A percentile compares a stretch with the other conserved stretches of the same genome.
These are phyloP conservation scores for Castanea mollissima DNA, from an alignment of 306 rosid genomes.

Conservation along the genomic window DNA sequence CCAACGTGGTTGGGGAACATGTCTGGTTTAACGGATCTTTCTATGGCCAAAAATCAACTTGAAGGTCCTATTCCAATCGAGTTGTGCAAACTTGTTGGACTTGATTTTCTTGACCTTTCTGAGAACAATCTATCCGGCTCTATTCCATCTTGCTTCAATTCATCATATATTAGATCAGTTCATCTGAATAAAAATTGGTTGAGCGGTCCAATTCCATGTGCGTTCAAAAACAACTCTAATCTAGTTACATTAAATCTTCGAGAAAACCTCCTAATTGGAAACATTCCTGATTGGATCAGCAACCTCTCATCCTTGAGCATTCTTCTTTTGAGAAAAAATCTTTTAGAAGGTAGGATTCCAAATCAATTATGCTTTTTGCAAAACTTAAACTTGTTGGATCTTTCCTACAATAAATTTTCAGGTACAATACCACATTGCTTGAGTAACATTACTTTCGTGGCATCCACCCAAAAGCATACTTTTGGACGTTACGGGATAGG, in stretches of 20 bases:
- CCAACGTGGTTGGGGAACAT: background rate
- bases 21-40: background rate
- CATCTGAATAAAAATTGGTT: background rate
- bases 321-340: background rate
- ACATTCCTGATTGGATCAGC: background rate
- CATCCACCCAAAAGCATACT: fast-evolving
- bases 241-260: background rate
- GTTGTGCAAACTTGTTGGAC: background rate
- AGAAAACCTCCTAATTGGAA: background rate
- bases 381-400: too few species aligned
- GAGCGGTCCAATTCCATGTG: background rate
- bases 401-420: too few species aligned
- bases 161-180: background rate
- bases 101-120: too few species aligned
- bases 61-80: background rate
- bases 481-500: too few species aligned
- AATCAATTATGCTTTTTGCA: too few species aligned
- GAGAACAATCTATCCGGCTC: background rate
- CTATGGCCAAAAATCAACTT: background rate
- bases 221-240: background rate
- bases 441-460: too few species aligned
- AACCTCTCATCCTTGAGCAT: background rate
- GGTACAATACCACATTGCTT: too few species aligned
- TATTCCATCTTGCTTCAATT: background rate
- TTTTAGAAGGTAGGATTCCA: background rate